phyloP scores from a whole-genome alignment of 2,329 filamentous ascomycete species.

The Alternaria sp. region DNA sequence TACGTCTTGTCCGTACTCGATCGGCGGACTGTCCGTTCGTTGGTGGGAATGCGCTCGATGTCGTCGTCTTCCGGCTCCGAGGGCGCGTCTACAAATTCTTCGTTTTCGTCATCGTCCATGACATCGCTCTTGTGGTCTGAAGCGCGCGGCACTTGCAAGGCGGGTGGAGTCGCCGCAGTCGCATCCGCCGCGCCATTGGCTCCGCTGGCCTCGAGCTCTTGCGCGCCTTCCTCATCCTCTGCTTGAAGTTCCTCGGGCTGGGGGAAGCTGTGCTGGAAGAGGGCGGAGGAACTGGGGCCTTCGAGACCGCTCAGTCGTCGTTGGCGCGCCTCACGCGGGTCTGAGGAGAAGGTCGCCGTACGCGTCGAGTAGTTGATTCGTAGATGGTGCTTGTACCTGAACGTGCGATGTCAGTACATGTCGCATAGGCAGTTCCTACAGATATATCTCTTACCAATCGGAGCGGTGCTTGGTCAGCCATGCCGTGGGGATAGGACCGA shows the following conservation, averaged over 20 bases:
- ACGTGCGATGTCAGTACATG: not conserved
- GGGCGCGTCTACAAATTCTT: slow-evolving; percentile 33
- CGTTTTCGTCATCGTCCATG: slow-evolving; percentile 1
- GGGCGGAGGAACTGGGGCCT: slow-evolving; percentile 47
- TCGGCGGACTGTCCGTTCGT: slow-evolving; percentile 20
- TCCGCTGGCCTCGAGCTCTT: slow-evolving; percentile 10
- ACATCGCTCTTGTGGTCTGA: slow-evolving; percentile 32
- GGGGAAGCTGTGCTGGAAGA: slow-evolving; percentile 51
- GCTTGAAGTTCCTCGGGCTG: slow-evolving; percentile 48
- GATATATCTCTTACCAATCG: not conserved
- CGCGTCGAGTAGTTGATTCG: slow-evolving; percentile 53
- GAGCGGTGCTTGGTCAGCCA: slow-evolving; percentile 11
- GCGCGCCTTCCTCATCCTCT: slow-evolving; percentile 31
- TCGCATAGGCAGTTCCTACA: not conserved
- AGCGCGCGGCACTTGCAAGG: slow-evolving; percentile 38
- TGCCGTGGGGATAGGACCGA: slow-evolving; percentile 62
- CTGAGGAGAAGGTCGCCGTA: slow-evolving; percentile 59
- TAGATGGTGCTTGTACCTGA: slow-evolving; percentile 61
- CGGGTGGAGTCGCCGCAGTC: slow-evolving; percentile 31
- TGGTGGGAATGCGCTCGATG: slow-evolving; percentile 17
- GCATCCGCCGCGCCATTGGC: slow-evolving; percentile 23
- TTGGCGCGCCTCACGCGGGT: slow-evolving; percentile 52
- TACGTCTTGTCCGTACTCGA: slow-evolving; percentile 40
- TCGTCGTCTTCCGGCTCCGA: slow-evolving; percentile 42
- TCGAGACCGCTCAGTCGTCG: slow-evolving; percentile 52